A percentile compares a stretch with the other conserved stretches of the same genome.
Evolutionary conservation across 78 protist species (phyloP).

Genomic region (Dictyostelium citrinum): DNA sequence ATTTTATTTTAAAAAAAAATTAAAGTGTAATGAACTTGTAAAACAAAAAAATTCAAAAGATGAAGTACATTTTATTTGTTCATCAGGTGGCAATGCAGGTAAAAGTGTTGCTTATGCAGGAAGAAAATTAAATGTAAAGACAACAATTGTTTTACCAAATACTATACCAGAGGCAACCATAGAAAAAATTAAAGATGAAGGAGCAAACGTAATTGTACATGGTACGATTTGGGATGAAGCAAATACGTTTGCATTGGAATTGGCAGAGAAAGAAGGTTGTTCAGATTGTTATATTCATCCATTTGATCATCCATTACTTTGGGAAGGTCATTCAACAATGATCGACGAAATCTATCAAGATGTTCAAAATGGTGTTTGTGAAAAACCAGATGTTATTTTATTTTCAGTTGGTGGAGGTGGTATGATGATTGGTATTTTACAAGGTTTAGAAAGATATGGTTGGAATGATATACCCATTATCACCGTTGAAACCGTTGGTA

Average conservation of each 20-base stretch:
- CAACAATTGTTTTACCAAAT: conserved; percentile 73
- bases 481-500: conserved; percentile 76
- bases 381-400: conserved; percentile 68
- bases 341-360: conserved; percentile 47
- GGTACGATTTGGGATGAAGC: conserved; percentile 84
- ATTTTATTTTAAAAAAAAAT: no score
- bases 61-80: conserved; percentile 51
- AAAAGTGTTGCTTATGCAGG: conserved; percentile 69
- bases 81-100: conserved; percentile 84
- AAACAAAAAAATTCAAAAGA: background rate
- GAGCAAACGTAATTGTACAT: conserved; percentile 72
- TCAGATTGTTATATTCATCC: conserved; percentile 76
- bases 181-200: conserved; percentile 67
- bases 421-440: conserved; percentile 45
- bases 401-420: conserved; percentile 85
- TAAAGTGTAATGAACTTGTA: conserved; percentile 35
- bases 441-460: conserved; percentile 59
- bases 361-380: background rate
- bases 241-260: conserved; percentile 44
- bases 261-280: conserved; percentile 35
- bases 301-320: conserved; percentile 62
- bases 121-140: conserved; percentile 34
- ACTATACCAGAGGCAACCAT: conserved; percentile 54
- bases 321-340: conserved; percentile 80
- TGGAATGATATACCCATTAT: conserved; percentile 73